Conservation (phyloP, 2,329 filamentous ascomycete species). For the Aspergillus neotritici region DNA sequence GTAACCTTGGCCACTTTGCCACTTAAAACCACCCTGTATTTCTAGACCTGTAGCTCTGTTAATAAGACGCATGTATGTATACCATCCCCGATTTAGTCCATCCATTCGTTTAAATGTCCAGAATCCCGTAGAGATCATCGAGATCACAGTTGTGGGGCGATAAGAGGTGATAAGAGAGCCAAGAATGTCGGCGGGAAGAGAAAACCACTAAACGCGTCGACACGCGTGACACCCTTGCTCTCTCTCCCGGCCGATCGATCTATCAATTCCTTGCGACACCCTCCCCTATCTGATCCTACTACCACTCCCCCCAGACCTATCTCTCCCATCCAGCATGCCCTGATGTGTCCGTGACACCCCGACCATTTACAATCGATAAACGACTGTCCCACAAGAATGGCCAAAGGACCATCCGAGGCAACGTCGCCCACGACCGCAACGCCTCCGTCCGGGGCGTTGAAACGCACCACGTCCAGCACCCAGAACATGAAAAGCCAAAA, state of each 20-base stretch:
- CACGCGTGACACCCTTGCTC: conserved; percentile 24
- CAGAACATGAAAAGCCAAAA: conserved; percentile 56
- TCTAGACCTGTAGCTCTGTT: too few species aligned
- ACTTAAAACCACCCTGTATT: too few species aligned
- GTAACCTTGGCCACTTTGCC: too few species aligned
- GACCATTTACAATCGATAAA: background rate
- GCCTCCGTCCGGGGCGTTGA: conserved; percentile 32
- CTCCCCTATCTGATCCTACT: background rate
- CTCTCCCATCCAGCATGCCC: conserved; percentile 1
- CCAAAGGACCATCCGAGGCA: conserved; percentile 31
- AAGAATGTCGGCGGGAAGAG: conserved; percentile 4
- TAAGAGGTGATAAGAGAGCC: too few species aligned
- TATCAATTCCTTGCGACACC: background rate
- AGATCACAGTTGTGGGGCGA: too few species aligned
- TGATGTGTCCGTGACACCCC: background rate
- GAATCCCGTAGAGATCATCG: too few species aligned
- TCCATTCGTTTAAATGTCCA: too few species aligned
- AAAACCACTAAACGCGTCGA: conserved; percentile 37
- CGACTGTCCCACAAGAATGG: conserved; percentile 25
- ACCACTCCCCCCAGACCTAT: background rate
- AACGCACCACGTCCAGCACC: conserved; percentile 37
- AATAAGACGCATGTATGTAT: too few species aligned
- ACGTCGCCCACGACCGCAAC: conserved; percentile 34
- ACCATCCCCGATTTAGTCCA: too few species aligned
- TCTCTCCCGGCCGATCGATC: conserved; percentile 2